phyloP scores from a whole-genome alignment of 345 rosid genomes.

The Limnanthes douglasii region DNA sequence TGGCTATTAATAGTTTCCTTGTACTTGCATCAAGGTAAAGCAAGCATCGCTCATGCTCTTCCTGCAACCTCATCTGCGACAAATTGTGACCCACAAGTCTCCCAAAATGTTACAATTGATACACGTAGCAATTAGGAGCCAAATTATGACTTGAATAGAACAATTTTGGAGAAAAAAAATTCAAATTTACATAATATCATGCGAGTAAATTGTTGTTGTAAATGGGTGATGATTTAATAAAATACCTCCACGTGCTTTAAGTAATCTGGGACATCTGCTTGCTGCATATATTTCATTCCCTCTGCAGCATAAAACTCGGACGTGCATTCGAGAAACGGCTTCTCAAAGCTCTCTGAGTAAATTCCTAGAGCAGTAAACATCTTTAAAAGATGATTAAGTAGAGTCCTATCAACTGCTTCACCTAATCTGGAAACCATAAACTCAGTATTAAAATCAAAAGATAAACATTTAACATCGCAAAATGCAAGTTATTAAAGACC shows the following conservation, averaged over 20 bases:
- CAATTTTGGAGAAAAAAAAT: too few relatives aligned
- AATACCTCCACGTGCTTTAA: slow-evolving; percentile 94
- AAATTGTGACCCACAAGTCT: slow-evolving; percentile 5
- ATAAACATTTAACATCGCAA: neutral
- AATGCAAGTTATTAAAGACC: neutral
- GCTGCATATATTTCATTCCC: slow-evolving; percentile 97
- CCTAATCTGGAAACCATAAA: slow-evolving; percentile 47
- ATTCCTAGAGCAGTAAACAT: slow-evolving; percentile 96
- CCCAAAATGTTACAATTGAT: too few relatives aligned
- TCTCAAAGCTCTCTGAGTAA: slow-evolving; percentile 90
- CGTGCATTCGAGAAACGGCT: slow-evolving; percentile 78
- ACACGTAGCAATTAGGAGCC: too few relatives aligned
- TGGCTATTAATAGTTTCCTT: slow-evolving; percentile 72
- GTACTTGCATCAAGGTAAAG: slow-evolving; percentile 78
- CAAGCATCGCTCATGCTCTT: slow-evolving; percentile 92
- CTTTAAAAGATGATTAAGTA: slow-evolving; percentile 88
- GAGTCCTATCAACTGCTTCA: slow-evolving; percentile 84
- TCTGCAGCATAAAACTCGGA: slow-evolving; percentile 96
- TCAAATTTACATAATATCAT: neutral
- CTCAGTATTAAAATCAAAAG: slow-evolving; percentile 3
- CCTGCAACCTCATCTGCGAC: slow-evolving; percentile 78
- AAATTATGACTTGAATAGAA: too few relatives aligned
- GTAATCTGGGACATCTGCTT: slow-evolving; percentile 95
- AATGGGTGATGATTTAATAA: too few relatives aligned
- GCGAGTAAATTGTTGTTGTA: too few relatives aligned